Base-by-base conservation (phyloP, 805 yeast genomes). In the Candida morakotiae region DNA sequence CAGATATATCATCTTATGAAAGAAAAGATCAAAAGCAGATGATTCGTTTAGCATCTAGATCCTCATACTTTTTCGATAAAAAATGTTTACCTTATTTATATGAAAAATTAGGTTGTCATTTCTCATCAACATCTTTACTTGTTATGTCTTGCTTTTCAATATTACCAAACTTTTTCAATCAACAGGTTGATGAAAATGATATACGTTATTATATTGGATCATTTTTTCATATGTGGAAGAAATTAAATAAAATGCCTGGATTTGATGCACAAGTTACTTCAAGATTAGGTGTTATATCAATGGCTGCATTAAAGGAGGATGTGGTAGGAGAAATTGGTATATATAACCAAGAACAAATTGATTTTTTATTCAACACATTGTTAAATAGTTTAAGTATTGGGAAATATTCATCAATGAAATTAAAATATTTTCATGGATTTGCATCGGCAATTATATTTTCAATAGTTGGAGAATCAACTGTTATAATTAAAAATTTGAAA, bases 191-290 rank as follows among this genome's bases (percentile, higher is more conserved):
- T 1, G 43, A 48, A 4, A 41, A 55, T 7, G 76, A 71, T 41
- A 71, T 76, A 3, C 64, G 76, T 20, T 73, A 78, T 43, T 79
- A 81, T 46, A 53, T 86, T 20, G 80, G 89, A 0, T 60, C 86
- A 2, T 53, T 87, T 6, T 85, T 86, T 46, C 79, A 84, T 42
- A 60, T 85, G 30, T 87, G 96, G 95, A 53, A 74, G 2, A 67
- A 79, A 42, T 58, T 77, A 28, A 59, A 72, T 47, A 59, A 68
- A 41, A 56, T 68, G 46, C 53, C 70, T 27, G 67, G 75, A 13
- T 61, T 77, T 23, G 95, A 86, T 46, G 67, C 80, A 7, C 82
- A 79, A 46, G 47, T 86, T 39, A 69, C 87, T 9, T 77, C 81
- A 11, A 62, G 85, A 13, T 56, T 87, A 40, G 84, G 91, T 5